Evolutionary conservation across 257 asterid genomes (phyloP).

Genomic region (Solanum stenotomum): DNA sequence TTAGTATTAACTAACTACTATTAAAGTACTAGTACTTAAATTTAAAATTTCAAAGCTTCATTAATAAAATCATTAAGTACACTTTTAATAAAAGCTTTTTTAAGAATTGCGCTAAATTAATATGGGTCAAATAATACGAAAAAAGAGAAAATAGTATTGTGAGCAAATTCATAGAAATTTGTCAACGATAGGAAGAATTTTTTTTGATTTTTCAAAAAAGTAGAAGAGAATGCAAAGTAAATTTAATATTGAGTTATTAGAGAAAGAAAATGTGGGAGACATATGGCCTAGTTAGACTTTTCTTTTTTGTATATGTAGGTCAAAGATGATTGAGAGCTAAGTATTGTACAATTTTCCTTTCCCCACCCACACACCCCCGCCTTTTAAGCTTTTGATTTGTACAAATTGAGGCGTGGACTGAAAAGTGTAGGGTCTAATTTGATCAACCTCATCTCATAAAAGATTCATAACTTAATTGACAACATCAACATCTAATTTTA

Average conservation of each 20-base stretch:
- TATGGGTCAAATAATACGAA: background rate
- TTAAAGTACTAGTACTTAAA: background rate
- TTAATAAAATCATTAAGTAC: too few species aligned
- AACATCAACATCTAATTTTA: background rate
- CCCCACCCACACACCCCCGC: background rate
- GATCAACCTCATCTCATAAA: background rate
- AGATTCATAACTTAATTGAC: background rate
- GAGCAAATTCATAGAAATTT: background rate
- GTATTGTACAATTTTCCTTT: background rate
- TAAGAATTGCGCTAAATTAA: too few species aligned
- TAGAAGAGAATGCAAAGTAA: background rate
- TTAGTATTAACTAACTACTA: too few species aligned
- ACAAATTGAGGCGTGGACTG: background rate
- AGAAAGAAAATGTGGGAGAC: background rate
- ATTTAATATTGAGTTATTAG: background rate
- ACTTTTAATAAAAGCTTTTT: background rate
- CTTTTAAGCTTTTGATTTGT: background rate
- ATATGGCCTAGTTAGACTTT: background rate
- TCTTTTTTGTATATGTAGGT: background rate
- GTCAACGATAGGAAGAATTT: background rate
- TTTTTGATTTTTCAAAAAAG: background rate
- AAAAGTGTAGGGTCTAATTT: background rate
- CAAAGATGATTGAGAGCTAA: background rate
- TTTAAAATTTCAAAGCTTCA: too few species aligned
- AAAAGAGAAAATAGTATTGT: background rate